Conservation (phyloP, 2,329 filamentous ascomycete species). For the Huntiella decipiens region DNA sequence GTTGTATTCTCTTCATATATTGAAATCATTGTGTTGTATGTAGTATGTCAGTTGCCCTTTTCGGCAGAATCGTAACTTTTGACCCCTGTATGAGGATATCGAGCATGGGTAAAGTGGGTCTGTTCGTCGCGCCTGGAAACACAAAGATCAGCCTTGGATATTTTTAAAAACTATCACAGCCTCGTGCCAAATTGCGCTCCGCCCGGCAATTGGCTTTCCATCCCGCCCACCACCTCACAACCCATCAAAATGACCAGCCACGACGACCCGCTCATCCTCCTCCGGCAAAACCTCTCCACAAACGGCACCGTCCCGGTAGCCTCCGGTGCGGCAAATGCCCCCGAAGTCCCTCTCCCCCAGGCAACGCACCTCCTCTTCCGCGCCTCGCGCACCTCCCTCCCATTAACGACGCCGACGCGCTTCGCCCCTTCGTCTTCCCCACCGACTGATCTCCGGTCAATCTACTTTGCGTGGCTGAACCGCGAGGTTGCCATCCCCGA, state of each 20-base stretch:
- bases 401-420: slow-evolving; percentile 58
- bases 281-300: slow-evolving; percentile 65
- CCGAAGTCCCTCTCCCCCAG: slow-evolving; percentile 46
- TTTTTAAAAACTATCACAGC: neutral
- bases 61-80: too few relatives aligned
- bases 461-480: slow-evolving; percentile 93
- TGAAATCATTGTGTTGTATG: neutral
- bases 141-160: neutral
- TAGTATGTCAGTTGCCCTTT: neutral
- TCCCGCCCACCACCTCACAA: neutral
- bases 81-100: neutral
- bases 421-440: slow-evolving; percentile 33
- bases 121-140: neutral
- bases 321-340: slow-evolving; percentile 42
- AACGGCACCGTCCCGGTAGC: slow-evolving; percentile 55
- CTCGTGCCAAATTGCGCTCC: neutral
- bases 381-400: slow-evolving; percentile 39
- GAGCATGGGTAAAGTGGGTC: slow-evolving; percentile 7
- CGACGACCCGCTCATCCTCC: slow-evolving; percentile 70
- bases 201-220: neutral
- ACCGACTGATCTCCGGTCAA: slow-evolving; percentile 65
- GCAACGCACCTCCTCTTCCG: slow-evolving; percentile 67
- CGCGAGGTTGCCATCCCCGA: slow-evolving; percentile 77
- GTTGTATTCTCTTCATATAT: neutral
- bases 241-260: slow-evolving; percentile 27